Evolutionary conservation across 2,329 filamentous ascomycete genomes (phyloP).

Genomic region (Gyromitra esculenta): DNA sequence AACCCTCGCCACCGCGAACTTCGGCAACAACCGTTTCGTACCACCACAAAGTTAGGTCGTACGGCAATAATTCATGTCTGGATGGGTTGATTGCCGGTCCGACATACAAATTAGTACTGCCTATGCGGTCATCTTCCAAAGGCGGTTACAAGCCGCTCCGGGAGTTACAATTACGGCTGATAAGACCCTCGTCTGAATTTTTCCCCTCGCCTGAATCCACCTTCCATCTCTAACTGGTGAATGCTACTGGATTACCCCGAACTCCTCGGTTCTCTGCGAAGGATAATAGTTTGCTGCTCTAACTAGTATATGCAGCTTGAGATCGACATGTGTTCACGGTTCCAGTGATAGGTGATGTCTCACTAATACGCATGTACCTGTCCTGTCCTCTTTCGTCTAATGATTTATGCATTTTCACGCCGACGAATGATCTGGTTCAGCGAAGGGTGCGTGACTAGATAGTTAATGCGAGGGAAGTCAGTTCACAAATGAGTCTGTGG

Average conservation of each 20-base stretch:
- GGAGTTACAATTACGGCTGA: constrained; percentile 41
- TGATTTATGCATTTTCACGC: constrained; percentile 22
- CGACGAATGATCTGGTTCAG: constrained; percentile 20
- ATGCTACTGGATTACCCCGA: constrained; percentile 15
- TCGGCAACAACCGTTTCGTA: constrained; percentile 21
- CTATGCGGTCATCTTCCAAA: constrained; percentile 39
- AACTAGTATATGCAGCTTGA: neutral
- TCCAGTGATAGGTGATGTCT: constrained; percentile 29
- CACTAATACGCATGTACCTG: constrained; percentile 24
- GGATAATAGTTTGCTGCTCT: constrained; percentile 1
- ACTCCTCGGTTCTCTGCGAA: neutral
- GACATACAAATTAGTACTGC: constrained; percentile 31
- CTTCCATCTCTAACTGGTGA: constrained; percentile 26
- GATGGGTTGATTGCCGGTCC: constrained; percentile 14
- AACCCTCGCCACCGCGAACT: neutral
- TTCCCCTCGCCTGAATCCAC: constrained; percentile 20
- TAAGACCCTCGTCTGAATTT: constrained; percentile 30
- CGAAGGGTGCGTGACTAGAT: constrained; percentile 27
- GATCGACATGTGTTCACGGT: constrained; percentile 12
- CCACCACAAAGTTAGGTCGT: constrained; percentile 16
- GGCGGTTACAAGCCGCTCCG: constrained; percentile 22
- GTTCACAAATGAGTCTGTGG: constrained; percentile 30
- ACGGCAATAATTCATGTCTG: constrained; percentile 26
- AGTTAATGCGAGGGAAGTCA: constrained; percentile 24
- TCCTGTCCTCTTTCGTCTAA: constrained; percentile 37